Base-by-base conservation (phyloP, 495 filamentous ascomycete genomes). In the Neurospora tetraspora region DNA sequence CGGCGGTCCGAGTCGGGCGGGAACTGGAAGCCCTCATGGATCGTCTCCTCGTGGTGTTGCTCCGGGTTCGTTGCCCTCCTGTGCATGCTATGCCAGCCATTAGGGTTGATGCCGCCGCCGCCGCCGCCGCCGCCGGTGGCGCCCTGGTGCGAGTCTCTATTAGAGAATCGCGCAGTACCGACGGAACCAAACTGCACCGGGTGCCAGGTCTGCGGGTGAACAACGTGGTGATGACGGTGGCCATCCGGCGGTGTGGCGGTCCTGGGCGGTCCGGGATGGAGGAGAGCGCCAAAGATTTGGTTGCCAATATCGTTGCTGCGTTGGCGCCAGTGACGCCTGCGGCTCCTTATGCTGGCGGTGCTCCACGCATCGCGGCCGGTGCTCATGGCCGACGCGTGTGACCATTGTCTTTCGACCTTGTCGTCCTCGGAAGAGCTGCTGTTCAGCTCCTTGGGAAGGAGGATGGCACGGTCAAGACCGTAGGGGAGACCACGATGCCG, bases 401-500 rank as follows among this genome's bases (percentile, higher is more conserved):
- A 90, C 12, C 81, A 74, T 34, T 87, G 85, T 37, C 88, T 83
- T 39, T 87, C 83, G 78, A 89, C 80, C 65, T 88, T 82, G 47
- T 89, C 86, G 0, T 85, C 86, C 59, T 92, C 88, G 8, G 83
- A 86, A 7, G 87, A 87, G 75, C 96, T 90, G 68, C 87, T 82
- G 68, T 94, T 90, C 18, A 96, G 85, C 74, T 98, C 95, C 70
- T 89, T 91, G 5, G 94, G 93, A 16, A 97, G 86, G 4, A 95
- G 81, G 65, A 98, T 94, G 69, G 96, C 96, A 3, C 94, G 91
- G 77, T 99, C 96, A 0, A 99, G 88, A 10, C 93, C 89, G 78
- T 97, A 97, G 0, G 95, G 95, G 0, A 99, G 83, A 38, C 96
- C 95, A 82, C 95, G 92, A 79, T 98, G 96, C 1, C 95, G 87